Percentiles rank a stretch among this genome's conserved stretches.
Conservation (phyloP, 2,329 filamentous ascomycete species). For the Cladosporium sp. region DNA sequence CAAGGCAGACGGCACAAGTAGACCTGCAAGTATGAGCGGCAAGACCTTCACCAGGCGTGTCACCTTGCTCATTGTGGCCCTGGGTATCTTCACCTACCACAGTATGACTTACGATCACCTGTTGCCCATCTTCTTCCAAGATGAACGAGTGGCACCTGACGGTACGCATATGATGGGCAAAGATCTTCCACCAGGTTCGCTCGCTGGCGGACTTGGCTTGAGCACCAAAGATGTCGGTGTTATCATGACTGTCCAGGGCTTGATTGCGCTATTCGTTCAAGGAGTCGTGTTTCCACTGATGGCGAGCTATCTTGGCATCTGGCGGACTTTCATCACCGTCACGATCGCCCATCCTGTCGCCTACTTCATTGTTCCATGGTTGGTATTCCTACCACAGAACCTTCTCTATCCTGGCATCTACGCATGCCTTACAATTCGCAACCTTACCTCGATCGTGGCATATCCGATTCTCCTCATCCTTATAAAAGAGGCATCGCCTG, state of each 20-base stretch:
- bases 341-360: constrained; percentile 66
- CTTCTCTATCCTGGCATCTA: constrained; percentile 64
- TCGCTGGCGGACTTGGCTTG: constrained; percentile 65
- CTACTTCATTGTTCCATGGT: constrained; percentile 69
- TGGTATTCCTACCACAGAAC: constrained; percentile 57
- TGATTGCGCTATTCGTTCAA: constrained; percentile 72
- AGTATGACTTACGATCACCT: constrained; percentile 94
- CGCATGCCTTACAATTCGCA: constrained; percentile 63
- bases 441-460: constrained; percentile 66
- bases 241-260: constrained; percentile 68
- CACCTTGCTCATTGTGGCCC: constrained; percentile 72
- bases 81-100: constrained; percentile 91
- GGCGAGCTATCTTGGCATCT: constrained; percentile 65
- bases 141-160: constrained; percentile 56
- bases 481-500: constrained; percentile 69
- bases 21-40: constrained; percentile 36
- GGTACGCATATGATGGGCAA: constrained; percentile 34
- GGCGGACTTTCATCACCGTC: constrained; percentile 65
- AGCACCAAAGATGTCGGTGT: constrained; percentile 66
- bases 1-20: constrained; percentile 47
- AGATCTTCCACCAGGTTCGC: constrained; percentile 30
- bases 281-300: constrained; percentile 68
- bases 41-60: constrained; percentile 64
- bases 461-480: constrained; percentile 70
- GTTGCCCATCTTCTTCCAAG: constrained; percentile 89